These are phyloP conservation scores for Mycosarcoma maydis DNA, from an alignment of 1,284 basidiomycete species.

Conservation along the genomic window DNA sequence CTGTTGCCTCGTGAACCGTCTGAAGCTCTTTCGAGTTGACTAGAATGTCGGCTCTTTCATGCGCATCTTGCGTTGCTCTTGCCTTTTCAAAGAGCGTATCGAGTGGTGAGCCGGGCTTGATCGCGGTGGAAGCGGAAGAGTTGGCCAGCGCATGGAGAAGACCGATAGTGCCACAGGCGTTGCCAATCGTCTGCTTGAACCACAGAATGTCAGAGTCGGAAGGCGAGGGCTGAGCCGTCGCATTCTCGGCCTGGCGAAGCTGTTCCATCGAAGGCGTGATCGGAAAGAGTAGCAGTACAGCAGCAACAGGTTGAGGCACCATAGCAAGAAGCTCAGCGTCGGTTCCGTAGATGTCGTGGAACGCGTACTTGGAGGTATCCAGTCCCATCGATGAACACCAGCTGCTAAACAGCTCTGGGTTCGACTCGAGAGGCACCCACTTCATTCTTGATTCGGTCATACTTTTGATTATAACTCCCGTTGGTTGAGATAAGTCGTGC, in stretches of 20 bases:
- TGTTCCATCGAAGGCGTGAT: conserved; percentile 66
- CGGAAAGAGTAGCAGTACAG: conserved; percentile 70
- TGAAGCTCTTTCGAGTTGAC: conserved; percentile 45
- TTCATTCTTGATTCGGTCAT: conserved; percentile 16
- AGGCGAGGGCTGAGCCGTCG: conserved; percentile 10
- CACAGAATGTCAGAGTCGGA: conserved; percentile 39
- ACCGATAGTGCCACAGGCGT: conserved; percentile 67
- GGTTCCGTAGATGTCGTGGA: conserved; percentile 70
- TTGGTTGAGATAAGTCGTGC: background rate
- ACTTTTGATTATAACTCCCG: background rate
- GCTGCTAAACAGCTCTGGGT: conserved; percentile 63
- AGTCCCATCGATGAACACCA: conserved; percentile 61
- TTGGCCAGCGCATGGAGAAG: conserved; percentile 65
- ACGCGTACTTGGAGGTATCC: conserved; percentile 66
- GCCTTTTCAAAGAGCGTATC: conserved; percentile 52
- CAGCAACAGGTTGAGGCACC: conserved; percentile 69
- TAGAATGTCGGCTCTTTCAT: conserved; percentile 42
- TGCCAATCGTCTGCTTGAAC: conserved; percentile 67
- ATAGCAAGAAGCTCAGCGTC: conserved; percentile 70
- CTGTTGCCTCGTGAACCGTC: conserved; percentile 53
- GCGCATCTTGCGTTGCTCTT: conserved; percentile 14
- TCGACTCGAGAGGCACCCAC: conserved; percentile 67
- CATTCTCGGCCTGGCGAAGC: conserved; percentile 40
- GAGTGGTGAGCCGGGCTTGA: conserved; percentile 49
- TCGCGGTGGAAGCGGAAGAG: conserved; percentile 43